These are phyloP conservation scores for Colletotrichum aenigma DNA, from an alignment of 2,329 filamentous ascomycete genomes.

Conservation along the genomic window DNA sequence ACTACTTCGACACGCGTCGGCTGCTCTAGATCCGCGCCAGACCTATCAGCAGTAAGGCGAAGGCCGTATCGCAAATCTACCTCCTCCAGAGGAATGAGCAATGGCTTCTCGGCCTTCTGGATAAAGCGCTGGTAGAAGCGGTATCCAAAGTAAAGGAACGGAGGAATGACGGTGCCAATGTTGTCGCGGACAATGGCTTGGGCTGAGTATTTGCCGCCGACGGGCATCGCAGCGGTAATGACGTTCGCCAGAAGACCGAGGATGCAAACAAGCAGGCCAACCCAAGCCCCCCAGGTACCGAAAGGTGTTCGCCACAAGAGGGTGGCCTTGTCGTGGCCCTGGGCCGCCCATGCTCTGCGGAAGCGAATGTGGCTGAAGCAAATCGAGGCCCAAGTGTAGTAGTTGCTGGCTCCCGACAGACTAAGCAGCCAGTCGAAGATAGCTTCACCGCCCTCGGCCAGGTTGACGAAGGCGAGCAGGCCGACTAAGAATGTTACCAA, in stretches of 20 bases:
- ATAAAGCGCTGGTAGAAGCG: conserved; percentile 16
- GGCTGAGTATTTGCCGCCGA: conserved; percentile 20
- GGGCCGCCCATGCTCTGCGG: conserved; percentile 41
- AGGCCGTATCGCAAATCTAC: conserved; percentile 28
- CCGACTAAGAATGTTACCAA: conserved; percentile 41
- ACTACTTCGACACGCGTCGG: not conserved
- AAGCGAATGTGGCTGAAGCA: conserved; percentile 51
- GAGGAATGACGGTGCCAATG: conserved; percentile 29
- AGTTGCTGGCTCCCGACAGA: conserved; percentile 47
- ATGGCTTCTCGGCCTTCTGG: conserved; percentile 1
- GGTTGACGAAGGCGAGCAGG: conserved; percentile 48
- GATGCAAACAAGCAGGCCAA: conserved; percentile 28
- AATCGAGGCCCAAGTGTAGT: conserved; percentile 54
- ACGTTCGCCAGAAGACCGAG: conserved; percentile 34
- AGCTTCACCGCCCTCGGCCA: conserved; percentile 34
- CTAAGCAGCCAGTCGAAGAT: conserved; percentile 53
- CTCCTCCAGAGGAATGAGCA: conserved; percentile 26
- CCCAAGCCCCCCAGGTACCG: conserved; percentile 28
- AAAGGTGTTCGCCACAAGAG: conserved; percentile 35
- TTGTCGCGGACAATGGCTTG: conserved; percentile 28
- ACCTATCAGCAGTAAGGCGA: not conserved
- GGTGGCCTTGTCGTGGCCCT: conserved; percentile 36
- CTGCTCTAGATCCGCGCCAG: not conserved
- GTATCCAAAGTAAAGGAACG: conserved; percentile 28
- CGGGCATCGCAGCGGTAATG: conserved; percentile 26